Evolutionary conservation across 345 rosid species (phyloP).

Genomic region (Citrus maxima): DNA sequence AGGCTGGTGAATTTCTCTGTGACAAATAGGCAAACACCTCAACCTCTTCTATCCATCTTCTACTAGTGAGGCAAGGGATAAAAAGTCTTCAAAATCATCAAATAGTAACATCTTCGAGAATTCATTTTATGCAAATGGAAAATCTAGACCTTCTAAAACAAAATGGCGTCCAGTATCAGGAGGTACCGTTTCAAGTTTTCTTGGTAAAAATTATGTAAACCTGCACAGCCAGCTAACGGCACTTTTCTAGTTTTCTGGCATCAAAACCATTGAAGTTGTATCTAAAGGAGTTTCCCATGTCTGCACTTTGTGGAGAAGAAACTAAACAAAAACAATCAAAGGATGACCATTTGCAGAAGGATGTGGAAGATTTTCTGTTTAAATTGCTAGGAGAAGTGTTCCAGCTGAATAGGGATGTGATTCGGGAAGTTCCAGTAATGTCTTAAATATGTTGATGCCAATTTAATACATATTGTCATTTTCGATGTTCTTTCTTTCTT

Average conservation of each 20-base stretch:
- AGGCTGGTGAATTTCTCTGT: slow-evolving; percentile 39
- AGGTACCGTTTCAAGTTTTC: slow-evolving; percentile 44
- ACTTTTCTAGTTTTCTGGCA: slow-evolving; percentile 8
- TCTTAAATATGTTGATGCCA: too few relatives aligned
- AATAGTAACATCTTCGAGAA: slow-evolving; percentile 4
- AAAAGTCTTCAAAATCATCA: slow-evolving; percentile 17
- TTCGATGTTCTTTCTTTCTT: background rate
- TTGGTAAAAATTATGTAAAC: slow-evolving; percentile 39
- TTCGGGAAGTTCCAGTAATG: too few relatives aligned
- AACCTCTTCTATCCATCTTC: slow-evolving; percentile 11
- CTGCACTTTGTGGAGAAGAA: slow-evolving; percentile 34
- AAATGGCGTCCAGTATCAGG: slow-evolving; percentile 41
- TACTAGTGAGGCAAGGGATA: slow-evolving; percentile 1
- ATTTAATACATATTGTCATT: background rate
- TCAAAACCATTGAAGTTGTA: slow-evolving; percentile 53
- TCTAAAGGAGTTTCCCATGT: slow-evolving; percentile 22
- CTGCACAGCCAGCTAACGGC: slow-evolving; percentile 27
- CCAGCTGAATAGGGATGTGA: too few relatives aligned
- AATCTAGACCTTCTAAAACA: slow-evolving; percentile 27
- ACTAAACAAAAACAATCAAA: slow-evolving; percentile 5
- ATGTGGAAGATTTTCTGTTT: slow-evolving; percentile 44
- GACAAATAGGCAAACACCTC: slow-evolving; percentile 20
- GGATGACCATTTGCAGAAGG: slow-evolving; percentile 29
- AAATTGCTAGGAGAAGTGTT: slow-evolving; percentile 52
- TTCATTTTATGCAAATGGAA: slow-evolving; percentile 24